These are phyloP conservation scores for Detonula confervacea DNA, from an alignment of 352 stramenopile species.

Conservation along the genomic window DNA sequence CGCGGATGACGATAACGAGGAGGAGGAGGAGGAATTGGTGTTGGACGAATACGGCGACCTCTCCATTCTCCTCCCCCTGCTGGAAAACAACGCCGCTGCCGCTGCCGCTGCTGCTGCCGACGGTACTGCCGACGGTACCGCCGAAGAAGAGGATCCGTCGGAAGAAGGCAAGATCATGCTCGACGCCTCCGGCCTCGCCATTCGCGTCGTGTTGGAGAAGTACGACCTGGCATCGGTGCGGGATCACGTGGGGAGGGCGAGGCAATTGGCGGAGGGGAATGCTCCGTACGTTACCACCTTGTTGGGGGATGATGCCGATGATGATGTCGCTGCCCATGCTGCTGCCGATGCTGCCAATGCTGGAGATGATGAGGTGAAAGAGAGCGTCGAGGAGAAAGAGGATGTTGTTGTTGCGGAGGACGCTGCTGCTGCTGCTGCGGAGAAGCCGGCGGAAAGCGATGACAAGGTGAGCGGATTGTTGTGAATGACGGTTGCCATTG, in stretches of 20 bases:
- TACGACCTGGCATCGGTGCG: conserved; percentile 71
- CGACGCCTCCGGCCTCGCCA: conserved; percentile 32
- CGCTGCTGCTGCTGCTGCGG: no score
- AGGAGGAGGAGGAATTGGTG: conserved; percentile 35
- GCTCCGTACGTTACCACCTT: conserved; percentile 58
- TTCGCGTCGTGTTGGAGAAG: conserved; percentile 79
- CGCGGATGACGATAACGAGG: neutral
- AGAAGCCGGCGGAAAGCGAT: no score
- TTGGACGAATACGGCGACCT: conserved; percentile 82
- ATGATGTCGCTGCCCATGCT: neutral
- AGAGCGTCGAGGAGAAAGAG: no score
- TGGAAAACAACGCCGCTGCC: conserved; percentile 37
- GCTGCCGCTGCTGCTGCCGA: neutral
- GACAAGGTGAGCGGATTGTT: no score
- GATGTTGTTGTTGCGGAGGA: no score
- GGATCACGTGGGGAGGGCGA: conserved; percentile 73
- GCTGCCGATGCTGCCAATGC: conserved; percentile 4
- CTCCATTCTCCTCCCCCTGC: conserved; percentile 35
- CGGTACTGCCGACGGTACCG: neutral
- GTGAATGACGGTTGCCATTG: no score
- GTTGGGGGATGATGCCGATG: conserved; percentile 38
- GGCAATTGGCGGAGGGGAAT: conserved; percentile 73
- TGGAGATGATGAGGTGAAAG: conserved; percentile 1
- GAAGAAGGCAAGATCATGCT: neutral
- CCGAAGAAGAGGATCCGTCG: neutral